Evolutionary conservation across 2,329 filamentous ascomycete genomes (phyloP).

Genomic region (Diaporthe sp.): DNA sequence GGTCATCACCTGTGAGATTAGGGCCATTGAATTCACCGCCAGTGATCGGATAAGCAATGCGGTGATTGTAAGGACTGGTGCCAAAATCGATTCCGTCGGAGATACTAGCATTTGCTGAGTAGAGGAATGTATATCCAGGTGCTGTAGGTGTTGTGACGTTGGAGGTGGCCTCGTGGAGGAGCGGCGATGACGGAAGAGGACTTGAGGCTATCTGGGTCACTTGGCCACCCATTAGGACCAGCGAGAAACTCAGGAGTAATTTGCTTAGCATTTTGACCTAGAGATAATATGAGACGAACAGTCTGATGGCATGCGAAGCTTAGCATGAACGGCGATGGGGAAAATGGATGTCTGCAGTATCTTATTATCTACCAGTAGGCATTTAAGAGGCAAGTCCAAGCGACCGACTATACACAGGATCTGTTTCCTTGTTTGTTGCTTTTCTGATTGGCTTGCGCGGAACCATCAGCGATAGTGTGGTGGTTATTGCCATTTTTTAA

Average conservation of each 20-base stretch:
- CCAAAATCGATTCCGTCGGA: conserved; percentile 3
- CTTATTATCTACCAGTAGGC: background rate
- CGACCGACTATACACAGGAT: background rate
- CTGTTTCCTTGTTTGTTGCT: background rate
- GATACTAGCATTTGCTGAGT: conserved; percentile 8
- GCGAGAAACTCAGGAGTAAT: background rate
- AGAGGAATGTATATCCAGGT: background rate
- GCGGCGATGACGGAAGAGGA: background rate
- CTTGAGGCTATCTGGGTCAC: background rate
- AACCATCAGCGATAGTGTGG: background rate
- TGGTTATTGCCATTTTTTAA: background rate
- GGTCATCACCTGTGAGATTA: background rate
- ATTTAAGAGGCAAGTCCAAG: background rate
- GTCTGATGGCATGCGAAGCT: background rate
- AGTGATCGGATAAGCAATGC: background rate
- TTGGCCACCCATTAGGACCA: background rate
- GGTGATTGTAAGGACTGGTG: background rate
- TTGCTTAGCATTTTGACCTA: background rate
- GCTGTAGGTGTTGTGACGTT: background rate
- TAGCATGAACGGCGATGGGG: background rate
- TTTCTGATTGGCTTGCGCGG: background rate
- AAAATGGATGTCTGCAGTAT: background rate
- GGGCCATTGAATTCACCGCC: conserved; percentile 13
- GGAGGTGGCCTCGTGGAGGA: background rate
- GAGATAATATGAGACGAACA: background rate